These are phyloP conservation scores for Tuber magnatum DNA, from an alignment of 495 filamentous ascomycete genomes.

Conservation along the genomic window DNA sequence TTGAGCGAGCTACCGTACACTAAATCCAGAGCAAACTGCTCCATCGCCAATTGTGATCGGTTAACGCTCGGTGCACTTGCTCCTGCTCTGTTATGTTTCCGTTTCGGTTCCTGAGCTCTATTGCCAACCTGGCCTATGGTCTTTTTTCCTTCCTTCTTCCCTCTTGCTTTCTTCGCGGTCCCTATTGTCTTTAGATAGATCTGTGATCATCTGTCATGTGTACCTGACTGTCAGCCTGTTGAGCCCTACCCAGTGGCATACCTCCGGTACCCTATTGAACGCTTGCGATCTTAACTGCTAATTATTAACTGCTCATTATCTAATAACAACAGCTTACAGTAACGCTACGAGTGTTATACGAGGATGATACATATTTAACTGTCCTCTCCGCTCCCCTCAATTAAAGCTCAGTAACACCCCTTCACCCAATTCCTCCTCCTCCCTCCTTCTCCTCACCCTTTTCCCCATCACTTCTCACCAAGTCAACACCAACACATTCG, in stretches of 20 bases:
- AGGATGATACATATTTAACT: not conserved
- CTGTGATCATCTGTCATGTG: not conserved
- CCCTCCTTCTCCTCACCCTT: not conserved
- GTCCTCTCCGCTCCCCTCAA: not conserved
- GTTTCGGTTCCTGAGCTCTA: conserved; percentile 27
- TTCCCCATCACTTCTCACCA: not conserved
- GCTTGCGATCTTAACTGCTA: not conserved
- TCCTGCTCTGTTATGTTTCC: conserved; percentile 39
- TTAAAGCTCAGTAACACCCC: not conserved
- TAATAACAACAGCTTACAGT: not conserved
- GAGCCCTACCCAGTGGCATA: not conserved
- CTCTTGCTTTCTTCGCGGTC: not conserved
- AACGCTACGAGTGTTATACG: not conserved
- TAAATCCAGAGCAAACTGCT: conserved; percentile 34
- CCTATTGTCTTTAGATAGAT: not conserved
- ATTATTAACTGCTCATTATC: not conserved
- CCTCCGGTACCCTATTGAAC: not conserved
- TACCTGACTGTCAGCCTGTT: not conserved
- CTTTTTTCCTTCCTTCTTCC: not conserved
- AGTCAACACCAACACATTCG: not conserved
- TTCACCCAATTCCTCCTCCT: not conserved
- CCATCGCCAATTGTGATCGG: conserved; percentile 37
- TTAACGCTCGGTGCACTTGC: conserved; percentile 38
- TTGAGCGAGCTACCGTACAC: conserved; percentile 16
- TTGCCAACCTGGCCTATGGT: conserved; percentile 24